Conservation (phyloP, 2,329 filamentous ascomycete genomes). For the Alternaria hordeiaustralica region DNA sequence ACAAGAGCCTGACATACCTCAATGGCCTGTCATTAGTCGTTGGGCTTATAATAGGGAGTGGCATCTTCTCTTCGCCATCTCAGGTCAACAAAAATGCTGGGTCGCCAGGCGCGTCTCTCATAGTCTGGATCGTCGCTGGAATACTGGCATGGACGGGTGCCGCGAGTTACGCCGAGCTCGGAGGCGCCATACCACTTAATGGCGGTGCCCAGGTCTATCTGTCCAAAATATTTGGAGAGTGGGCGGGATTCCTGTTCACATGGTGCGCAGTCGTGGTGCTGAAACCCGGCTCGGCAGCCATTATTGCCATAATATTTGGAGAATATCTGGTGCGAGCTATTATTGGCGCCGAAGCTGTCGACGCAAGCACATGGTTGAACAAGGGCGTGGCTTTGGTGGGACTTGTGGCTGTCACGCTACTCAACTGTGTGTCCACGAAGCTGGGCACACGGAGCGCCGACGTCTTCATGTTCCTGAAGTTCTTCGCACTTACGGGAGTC, state of each 20-base stretch:
- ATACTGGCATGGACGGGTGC: constrained; percentile 94
- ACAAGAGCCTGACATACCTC: constrained; percentile 93
- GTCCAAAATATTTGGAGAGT: constrained; percentile 93
- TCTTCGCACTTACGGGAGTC: constrained; percentile 84
- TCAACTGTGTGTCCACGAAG: constrained; percentile 92
- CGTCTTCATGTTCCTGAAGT: constrained; percentile 96
- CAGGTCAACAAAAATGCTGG: constrained; percentile 92
- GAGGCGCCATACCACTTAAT: constrained; percentile 93
- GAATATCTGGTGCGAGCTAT: constrained; percentile 92
- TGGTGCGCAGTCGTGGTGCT: constrained; percentile 95
- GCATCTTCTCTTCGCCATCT: constrained; percentile 93
- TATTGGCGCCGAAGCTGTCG: constrained; percentile 83
- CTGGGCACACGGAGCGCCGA: constrained; percentile 88
- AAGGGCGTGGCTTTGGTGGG: constrained; percentile 84
- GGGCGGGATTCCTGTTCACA: constrained; percentile 91
- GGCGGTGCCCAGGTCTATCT: constrained; percentile 94
- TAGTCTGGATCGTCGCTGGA: constrained; percentile 94
- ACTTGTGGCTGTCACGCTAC: constrained; percentile 75
- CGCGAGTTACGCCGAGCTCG: constrained; percentile 92
- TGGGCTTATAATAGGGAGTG: constrained; percentile 92
- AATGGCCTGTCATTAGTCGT: constrained; percentile 92
- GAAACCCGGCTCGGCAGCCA: constrained; percentile 91
- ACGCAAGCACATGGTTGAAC: constrained; percentile 84
- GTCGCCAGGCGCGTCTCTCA: constrained; percentile 84
- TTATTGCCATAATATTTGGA: constrained; percentile 96